Percentiles rank a stretch among this genome's conserved stretches.
Conservation (phyloP, 2,329 filamentous ascomycete genomes). For the Botrytis tulipae region DNA sequence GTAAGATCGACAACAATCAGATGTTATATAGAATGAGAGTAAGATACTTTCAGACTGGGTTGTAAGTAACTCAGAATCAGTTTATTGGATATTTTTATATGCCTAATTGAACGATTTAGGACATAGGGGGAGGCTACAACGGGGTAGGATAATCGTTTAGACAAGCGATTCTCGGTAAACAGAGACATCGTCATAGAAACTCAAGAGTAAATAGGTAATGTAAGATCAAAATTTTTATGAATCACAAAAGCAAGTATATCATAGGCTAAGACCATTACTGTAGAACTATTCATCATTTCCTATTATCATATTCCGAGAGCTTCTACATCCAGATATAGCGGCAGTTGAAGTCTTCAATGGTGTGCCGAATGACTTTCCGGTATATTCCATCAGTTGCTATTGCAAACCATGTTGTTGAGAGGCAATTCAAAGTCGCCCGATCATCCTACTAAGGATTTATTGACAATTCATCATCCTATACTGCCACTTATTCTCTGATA, state of each 20-base stretch:
- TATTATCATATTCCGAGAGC: not conserved
- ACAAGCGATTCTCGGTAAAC: not conserved
- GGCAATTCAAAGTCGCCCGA: not conserved
- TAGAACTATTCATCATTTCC: not conserved
- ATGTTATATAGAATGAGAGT: not conserved
- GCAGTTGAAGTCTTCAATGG: not conserved
- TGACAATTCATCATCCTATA: not conserved
- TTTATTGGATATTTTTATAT: not conserved
- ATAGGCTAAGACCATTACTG: not conserved
- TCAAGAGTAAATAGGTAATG: not conserved
- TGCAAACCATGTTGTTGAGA: not conserved
- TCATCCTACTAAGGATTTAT: not conserved
- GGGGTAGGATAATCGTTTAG: not conserved
- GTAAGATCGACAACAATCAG: not conserved
- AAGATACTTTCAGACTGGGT: not conserved
- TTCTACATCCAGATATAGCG: not conserved
- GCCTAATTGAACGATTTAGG: not conserved
- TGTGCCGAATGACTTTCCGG: not conserved
- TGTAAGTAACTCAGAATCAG: not conserved
- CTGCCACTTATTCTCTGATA: not conserved
- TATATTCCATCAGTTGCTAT: not conserved
- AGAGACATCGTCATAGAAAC: not conserved
- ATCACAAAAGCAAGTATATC: not conserved
- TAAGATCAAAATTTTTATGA: not conserved
- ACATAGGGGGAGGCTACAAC: not conserved